Base-by-base conservation (phyloP, 2,329 filamentous ascomycete genomes). In the Penicillium glabrum region DNA sequence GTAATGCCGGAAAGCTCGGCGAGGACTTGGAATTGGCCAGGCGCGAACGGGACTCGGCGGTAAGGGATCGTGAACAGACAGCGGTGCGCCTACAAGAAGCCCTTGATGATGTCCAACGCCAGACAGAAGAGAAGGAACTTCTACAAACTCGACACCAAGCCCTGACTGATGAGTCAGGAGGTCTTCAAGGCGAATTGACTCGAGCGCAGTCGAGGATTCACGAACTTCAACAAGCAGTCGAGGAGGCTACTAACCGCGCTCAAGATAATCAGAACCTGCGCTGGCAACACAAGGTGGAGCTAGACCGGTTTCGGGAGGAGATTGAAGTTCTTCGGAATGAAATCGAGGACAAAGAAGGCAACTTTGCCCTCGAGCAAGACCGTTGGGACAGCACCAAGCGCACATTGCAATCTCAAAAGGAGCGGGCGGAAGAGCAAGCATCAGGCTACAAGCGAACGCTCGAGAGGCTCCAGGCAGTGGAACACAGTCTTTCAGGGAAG, bases 301-400 rank as follows among this genome's bases (percentile, higher is more conserved):
- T 86, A 45, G 81, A 84, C 51, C 79, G 77, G 16, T 69, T 85
- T n/a, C 75, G 77, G 58, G 76, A 79, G 60, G 82, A 89, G 48
- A 75, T 87, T 23, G 86, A 83, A 51, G 79, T 82, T 52, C 77
- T 89, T 5, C 85, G 87, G 57, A 82, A 85, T 21, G 83, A 88
- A 61, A 80, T 89, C 31, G 83, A 86, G 62, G 86, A 89, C 63
- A 89, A 87, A 62, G 86, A 90, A 64, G 87, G 86, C 47, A 79
- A 88, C 37, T 87, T 88, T 73, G 86, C 87, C 57, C 84, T 88
- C 56, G 87, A 90, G 66, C 85, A 83, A 70, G 88, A 91, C 61
- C 86, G 86, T 65, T 91, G 89, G 88, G 86, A 89, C 52, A 83
- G 82, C 8, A 84, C 88, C 67, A 86, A 82, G 66, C 83, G 85